phyloP scores from a whole-genome alignment of 2,329 filamentous ascomycete species.

The Ophiostoma ulmi region DNA sequence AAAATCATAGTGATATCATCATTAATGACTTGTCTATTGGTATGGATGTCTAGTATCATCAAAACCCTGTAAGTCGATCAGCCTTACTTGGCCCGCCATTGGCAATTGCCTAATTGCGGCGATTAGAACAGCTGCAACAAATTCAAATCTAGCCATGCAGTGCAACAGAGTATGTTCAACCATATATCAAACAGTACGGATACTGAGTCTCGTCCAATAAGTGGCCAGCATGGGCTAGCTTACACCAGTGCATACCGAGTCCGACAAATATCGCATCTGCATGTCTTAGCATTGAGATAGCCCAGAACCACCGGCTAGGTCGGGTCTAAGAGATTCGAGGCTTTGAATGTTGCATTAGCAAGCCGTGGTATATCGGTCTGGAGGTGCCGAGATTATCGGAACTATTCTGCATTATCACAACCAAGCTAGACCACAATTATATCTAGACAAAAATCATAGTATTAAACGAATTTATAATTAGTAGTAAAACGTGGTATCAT shows the following conservation, averaged over 20 bases:
- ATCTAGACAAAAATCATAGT: neutral
- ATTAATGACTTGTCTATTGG: neutral
- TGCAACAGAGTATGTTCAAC: neutral
- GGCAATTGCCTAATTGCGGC: neutral
- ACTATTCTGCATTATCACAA: neutral
- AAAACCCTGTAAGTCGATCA: neutral
- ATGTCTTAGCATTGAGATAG: neutral
- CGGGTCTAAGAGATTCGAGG: neutral
- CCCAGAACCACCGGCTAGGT: neutral
- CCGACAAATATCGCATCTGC: neutral
- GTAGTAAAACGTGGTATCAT: slow-evolving; percentile 11
- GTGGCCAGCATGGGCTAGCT: neutral
- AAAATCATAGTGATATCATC: neutral
- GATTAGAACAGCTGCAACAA: neutral
- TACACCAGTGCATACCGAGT: neutral
- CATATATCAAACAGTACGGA: neutral
- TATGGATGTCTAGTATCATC: neutral
- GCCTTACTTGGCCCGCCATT: neutral
- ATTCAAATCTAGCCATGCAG: neutral
- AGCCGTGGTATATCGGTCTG: neutral
- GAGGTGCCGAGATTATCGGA: neutral
- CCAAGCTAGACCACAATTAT: neutral
- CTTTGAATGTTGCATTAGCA: neutral
- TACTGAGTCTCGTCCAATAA: neutral
- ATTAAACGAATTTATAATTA: slow-evolving; percentile 4